phyloP scores from a whole-genome alignment of 306 rosid species.

The Gillenia trifoliata region DNA sequence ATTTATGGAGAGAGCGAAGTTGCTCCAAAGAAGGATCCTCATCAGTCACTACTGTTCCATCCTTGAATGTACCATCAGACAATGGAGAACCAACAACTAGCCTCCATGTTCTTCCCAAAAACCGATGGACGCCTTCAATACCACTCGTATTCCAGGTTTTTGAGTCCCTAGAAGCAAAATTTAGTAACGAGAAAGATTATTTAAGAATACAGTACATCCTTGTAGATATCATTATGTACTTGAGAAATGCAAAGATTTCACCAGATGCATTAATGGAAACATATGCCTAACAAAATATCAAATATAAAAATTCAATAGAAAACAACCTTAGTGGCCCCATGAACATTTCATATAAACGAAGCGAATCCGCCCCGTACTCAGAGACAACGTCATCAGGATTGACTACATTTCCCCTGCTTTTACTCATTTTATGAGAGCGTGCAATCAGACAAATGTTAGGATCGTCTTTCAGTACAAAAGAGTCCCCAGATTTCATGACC shows the following conservation, averaged over 20 bases:
- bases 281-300: slow-evolving; percentile 10
- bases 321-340: slow-evolving; percentile 92
- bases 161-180: slow-evolving; percentile 56
- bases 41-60: slow-evolving; percentile 71
- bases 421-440: slow-evolving; percentile 94
- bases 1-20: slow-evolving; percentile 80
- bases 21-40: slow-evolving; percentile 78
- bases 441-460: slow-evolving; percentile 65
- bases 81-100: slow-evolving; percentile 76
- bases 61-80: slow-evolving; percentile 71
- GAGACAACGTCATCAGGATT: slow-evolving; percentile 89
- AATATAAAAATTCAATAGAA: slow-evolving; percentile 12
- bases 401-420: slow-evolving; percentile 95
- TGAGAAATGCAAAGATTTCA: slow-evolving; percentile 2
- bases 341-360: slow-evolving; percentile 97
- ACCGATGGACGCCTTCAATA: slow-evolving; percentile 91
- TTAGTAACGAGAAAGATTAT: slow-evolving; percentile 5
- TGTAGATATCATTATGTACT: neutral
- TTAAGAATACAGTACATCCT: slow-evolving; percentile 1
- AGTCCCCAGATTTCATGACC: slow-evolving; percentile 82
- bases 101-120: slow-evolving; percentile 95
- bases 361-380: slow-evolving; percentile 97
- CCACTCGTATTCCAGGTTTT: slow-evolving; percentile 94
- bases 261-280: neutral
- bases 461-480: slow-evolving; percentile 80